Evolutionary conservation across 495 filamentous ascomycete species (phyloP).

Genomic region (Ramalina peruviana): DNA sequence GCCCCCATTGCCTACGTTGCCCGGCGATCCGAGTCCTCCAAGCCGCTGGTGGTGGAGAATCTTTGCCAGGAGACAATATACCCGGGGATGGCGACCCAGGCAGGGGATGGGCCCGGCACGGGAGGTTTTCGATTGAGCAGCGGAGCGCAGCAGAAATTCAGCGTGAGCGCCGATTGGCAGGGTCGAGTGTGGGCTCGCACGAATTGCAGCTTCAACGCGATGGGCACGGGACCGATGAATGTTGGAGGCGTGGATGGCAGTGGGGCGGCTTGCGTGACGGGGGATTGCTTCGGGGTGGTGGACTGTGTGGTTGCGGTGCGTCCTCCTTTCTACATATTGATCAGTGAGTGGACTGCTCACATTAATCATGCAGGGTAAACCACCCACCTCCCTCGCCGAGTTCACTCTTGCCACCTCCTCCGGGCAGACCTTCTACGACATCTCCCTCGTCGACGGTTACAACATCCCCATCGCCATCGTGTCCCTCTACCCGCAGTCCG

Average conservation of each 20-base stretch:
- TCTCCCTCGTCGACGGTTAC: conserved; percentile 75
- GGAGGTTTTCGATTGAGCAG: conserved; percentile 50
- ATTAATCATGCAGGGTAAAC: conserved; percentile 35
- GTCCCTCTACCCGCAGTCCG: conserved; percentile 36
- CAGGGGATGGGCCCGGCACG: conserved; percentile 43
- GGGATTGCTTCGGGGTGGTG: conserved; percentile 56
- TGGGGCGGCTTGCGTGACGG: conserved; percentile 50
- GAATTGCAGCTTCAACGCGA: conserved; percentile 58
- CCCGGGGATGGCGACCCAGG: conserved; percentile 55
- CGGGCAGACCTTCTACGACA: conserved; percentile 63
- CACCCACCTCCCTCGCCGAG: conserved; percentile 59
- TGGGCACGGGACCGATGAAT: conserved; percentile 36
- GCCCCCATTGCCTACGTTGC: conserved; percentile 12
- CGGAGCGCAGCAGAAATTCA: conserved; percentile 34
- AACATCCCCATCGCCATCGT: conserved; percentile 61
- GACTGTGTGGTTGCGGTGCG: conserved; percentile 50
- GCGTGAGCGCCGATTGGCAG: conserved; percentile 56
- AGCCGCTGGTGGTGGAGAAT: conserved; percentile 45
- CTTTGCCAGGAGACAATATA: conserved; percentile 52
- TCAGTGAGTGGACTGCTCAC: neutral
- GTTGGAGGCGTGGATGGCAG: conserved; percentile 25
- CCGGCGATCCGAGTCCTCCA: conserved; percentile 8
- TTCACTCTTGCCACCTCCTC: conserved; percentile 50
- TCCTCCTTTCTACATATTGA: neutral
- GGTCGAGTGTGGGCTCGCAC: conserved; percentile 71